phyloP scores from a whole-genome alignment of 208 protist genomes.

The Trypanosoma cruzi region DNA sequence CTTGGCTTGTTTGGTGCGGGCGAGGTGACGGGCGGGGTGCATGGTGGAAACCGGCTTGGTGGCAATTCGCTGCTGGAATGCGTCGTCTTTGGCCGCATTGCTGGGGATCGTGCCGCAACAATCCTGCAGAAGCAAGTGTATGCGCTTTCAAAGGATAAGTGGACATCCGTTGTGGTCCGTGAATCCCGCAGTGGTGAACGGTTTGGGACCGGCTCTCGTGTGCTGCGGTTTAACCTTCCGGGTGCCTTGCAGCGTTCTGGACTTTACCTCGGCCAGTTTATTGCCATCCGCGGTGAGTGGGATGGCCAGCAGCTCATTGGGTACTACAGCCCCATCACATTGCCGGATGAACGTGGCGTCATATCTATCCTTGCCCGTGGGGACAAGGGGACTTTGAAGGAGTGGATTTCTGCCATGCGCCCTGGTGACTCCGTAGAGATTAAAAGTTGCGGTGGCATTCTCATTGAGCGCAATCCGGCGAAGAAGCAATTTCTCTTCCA shows the following conservation, averaged over 20 bases:
- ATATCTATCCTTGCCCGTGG: slow-evolving; percentile 52
- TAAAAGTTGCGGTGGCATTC: slow-evolving; percentile 58
- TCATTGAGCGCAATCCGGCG: slow-evolving; percentile 39
- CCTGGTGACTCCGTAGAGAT: slow-evolving; percentile 77
- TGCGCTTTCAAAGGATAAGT: slow-evolving; percentile 40
- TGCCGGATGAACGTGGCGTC: slow-evolving; percentile 55
- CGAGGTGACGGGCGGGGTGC: slow-evolving; percentile 96
- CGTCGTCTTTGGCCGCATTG: slow-evolving; percentile 93
- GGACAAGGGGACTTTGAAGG: slow-evolving; percentile 66
- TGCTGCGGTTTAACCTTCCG: slow-evolving; percentile 71
- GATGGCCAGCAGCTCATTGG: slow-evolving; percentile 49
- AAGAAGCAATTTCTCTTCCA: slow-evolving; percentile 54
- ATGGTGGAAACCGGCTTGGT: slow-evolving; percentile 96
- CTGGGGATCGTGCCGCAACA: slow-evolving; percentile 68
- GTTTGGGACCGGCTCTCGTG: slow-evolving; percentile 55
- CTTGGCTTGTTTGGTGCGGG: slow-evolving; percentile 94
- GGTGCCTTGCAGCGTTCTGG: slow-evolving; percentile 57
- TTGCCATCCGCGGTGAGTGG: slow-evolving; percentile 58
- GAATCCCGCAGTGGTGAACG: slow-evolving; percentile 48
- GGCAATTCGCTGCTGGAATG: slow-evolving; percentile 97
- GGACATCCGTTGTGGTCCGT: slow-evolving; percentile 55
- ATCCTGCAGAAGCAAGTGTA: slow-evolving; percentile 49
- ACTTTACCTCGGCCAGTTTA: slow-evolving; percentile 62
- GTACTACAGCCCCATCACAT: slow-evolving; percentile 75
- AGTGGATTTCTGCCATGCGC: slow-evolving; percentile 61